Conservation (phyloP, 306 rosid genomes). For the Cucumis sativus region Cucumber_9930_V3 NC_026657.2:32273501-32274000, state of each 20-base stretch:
- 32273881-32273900: background rate
- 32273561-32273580: background rate
- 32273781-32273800: constrained; percentile 14
- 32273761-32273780: no score
- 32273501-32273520: no score
- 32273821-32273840: constrained; percentile 49
- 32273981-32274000: no score
- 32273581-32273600: constrained; percentile 23
- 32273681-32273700: background rate
- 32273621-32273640: constrained; percentile 40
- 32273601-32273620: constrained; percentile 31
- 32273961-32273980: no score
- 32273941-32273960: background rate
- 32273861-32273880: constrained; percentile 22
- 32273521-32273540: no score
- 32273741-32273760: no score
- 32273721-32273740: no score
- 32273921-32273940: no score
- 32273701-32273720: no score
- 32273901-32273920: no score
- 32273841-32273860: constrained; percentile 30
- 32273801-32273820: constrained; percentile 49
- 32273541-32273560: no score
- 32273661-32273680: constrained; percentile 20
- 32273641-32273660: constrained; percentile 26